Percentiles rank a stretch among this genome's conserved stretches.
These are phyloP conservation scores for Actinomucor elegans DNA, from an alignment of 371 early-diverging fungal species.

Conservation along the genomic window DNA sequence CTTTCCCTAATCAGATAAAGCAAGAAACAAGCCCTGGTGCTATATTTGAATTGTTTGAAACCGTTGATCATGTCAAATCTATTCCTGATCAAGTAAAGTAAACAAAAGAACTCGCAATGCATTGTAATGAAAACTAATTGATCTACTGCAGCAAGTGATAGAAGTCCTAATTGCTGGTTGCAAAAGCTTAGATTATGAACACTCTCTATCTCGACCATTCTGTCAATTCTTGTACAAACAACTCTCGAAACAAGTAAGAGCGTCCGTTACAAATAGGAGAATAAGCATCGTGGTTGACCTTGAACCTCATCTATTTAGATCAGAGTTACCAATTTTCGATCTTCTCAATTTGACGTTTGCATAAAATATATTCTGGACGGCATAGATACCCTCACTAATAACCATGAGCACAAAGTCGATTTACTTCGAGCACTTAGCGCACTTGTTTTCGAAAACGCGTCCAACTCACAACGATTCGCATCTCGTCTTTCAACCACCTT, in stretches of 20 bases:
- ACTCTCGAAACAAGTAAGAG: constrained; percentile 43
- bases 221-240: constrained; percentile 48
- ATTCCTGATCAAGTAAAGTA: constrained; percentile 15
- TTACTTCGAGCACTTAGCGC: constrained; percentile 46
- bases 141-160: constrained; percentile 33
- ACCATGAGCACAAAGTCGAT: constrained; percentile 33
- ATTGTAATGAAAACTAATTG: not conserved
- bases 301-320: too few relatives aligned
- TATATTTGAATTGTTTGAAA: not conserved
- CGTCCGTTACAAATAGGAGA: too few relatives aligned
- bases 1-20: not conserved
- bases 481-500: constrained; percentile 26
- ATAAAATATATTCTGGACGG: constrained; percentile 36
- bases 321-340: constrained; percentile 32
- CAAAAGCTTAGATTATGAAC: constrained; percentile 23
- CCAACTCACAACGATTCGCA: constrained; percentile 33
- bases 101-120: not conserved
- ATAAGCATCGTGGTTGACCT: too few relatives aligned
- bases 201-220: constrained; percentile 36
- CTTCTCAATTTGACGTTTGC: constrained; percentile 34
- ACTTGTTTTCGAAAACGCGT: constrained; percentile 48
- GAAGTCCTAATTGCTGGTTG: constrained; percentile 47
- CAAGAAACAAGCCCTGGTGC: not conserved
- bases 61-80: constrained; percentile 14
- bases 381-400: constrained; percentile 19